These are phyloP conservation scores for Pichia californica DNA, from an alignment of 805 yeast species.

Conservation along the genomic window DNA sequence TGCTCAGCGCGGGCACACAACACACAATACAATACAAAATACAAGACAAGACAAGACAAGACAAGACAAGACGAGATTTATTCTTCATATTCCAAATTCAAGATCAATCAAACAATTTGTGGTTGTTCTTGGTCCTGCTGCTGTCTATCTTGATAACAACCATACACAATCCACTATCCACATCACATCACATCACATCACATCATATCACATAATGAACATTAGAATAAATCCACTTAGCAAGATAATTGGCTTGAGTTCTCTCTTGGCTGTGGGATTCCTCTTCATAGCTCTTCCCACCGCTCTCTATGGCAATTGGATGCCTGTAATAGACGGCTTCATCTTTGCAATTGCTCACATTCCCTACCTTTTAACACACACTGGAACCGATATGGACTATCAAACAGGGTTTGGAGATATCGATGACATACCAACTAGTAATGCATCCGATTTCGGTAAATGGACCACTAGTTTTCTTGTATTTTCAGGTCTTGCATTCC, in stretches of 20 bases:
- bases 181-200: no score
- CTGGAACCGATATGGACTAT: constrained; percentile 30
- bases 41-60: no score
- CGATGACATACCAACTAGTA: constrained; percentile 42
- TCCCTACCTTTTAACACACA: constrained; percentile 56
- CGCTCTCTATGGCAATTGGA: constrained; percentile 84
- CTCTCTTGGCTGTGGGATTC: constrained; percentile 87
- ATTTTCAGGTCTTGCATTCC: constrained; percentile 67
- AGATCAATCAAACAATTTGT: no score
- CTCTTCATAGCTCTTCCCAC: constrained; percentile 82
- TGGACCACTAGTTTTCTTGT: constrained; percentile 74
- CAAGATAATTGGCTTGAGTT: constrained; percentile 68
- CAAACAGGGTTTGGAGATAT: constrained; percentile 47
- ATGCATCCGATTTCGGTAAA: constrained; percentile 70
- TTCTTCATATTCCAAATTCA: no score
- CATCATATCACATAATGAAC: neutral
- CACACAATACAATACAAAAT: no score
- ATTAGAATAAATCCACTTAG: constrained; percentile 52
- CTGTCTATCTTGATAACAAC: no score
- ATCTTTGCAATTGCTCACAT: constrained; percentile 65
- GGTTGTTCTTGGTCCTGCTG: no score
- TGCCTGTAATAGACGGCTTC: constrained; percentile 67
- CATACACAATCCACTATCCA: no score
- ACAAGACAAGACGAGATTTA: no score
- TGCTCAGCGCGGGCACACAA: constrained; percentile 1